Evolutionary conservation across 306 rosid species (phyloP), one percentile per base, ranked within the genome.

Genomic region (Aeschynomene evenia): DNA sequence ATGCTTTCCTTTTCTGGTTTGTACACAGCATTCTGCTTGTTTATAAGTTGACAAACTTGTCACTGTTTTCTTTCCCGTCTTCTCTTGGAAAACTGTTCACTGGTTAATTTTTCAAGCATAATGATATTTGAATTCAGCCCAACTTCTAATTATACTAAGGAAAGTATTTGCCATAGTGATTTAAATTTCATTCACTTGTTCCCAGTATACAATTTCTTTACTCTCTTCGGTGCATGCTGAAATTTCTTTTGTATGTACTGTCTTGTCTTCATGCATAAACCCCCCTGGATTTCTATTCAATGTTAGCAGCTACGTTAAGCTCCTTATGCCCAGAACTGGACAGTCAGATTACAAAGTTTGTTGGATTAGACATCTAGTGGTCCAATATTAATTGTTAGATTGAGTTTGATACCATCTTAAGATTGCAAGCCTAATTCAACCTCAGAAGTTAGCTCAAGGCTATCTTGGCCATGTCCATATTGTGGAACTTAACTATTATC

Each of bases 1-100:
- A 77, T 66, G 18, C 26, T 70, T 66, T 71, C 78, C 14, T 64
- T 50, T 75, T 66, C 26, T 48, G 40, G 14, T 33, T 50, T 56
- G 70, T 18, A n/a, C 45, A 39, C 29, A 12, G 19, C 66, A 29
- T 19, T 70, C 37, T 74, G 53, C 33, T 18, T 70, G 69, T 66
- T 63, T 60, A 13, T 57, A 69, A 62, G 57, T 75, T 57, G 23
- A 11, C 2, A 2, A 14, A 11, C 60, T 50, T 70, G 12, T 13
- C 75, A 26, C 20, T 40, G 67, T 36, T 72, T 71, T 3, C 49
- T 42, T 14, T 5, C 20, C 19, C 1, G 51, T 45, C 15, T 50
- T 24, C 21, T 24, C 63, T 66, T 43, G 48, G 51, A 52, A 37
- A 58, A 39, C 33, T 42, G 63, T 52, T 63, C 18, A 20, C 49